Conservation (phyloP, 768 basidiomycete species). For the Krasilnikovozyma curviuscula region DNA sequence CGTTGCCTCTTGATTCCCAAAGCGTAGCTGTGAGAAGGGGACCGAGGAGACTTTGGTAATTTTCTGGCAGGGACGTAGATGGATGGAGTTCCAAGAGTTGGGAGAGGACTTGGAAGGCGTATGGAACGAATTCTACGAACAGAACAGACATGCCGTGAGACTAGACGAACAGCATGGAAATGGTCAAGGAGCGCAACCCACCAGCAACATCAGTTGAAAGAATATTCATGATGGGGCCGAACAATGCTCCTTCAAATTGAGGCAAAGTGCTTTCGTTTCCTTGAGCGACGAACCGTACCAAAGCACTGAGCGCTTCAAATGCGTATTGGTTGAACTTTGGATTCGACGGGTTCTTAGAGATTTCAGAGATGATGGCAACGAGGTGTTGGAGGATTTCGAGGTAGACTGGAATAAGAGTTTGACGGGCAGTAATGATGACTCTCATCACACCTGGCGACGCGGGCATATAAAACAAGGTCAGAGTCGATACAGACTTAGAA, state of each 20-base stretch:
- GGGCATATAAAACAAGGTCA: background rate
- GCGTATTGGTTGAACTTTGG: constrained; percentile 95
- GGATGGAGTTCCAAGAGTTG: constrained; percentile 79
- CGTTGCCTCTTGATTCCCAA: constrained; percentile 87
- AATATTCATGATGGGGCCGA: constrained; percentile 70
- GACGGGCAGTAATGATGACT: constrained; percentile 71
- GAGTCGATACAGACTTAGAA: background rate
- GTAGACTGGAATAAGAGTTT: constrained; percentile 49
- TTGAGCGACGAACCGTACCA: constrained; percentile 61
- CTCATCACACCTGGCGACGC: constrained; percentile 65
- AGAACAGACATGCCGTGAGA: background rate
- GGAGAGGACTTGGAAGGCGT: constrained; percentile 86
- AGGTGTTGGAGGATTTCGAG: constrained; percentile 49
- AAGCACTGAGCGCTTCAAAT: constrained; percentile 85
- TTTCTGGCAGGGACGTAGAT: constrained; percentile 38
- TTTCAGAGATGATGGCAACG: constrained; percentile 62
- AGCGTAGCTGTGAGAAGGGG: constrained; percentile 64
- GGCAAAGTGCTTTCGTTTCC: constrained; percentile 46
- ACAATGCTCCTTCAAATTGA: constrained; percentile 60
- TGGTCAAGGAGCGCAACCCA: constrained; percentile 27
- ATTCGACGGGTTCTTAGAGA: constrained; percentile 91
- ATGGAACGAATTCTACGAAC: constrained; percentile 74
- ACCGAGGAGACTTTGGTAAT: constrained; percentile 60
- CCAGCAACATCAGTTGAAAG: constrained; percentile 84
- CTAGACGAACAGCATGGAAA: background rate